Percentiles rank a stretch among this genome's conserved stretches.
Evolutionary conservation across 441 rosid genomes (phyloP).

Genomic region (Viola pubescens): DNA sequence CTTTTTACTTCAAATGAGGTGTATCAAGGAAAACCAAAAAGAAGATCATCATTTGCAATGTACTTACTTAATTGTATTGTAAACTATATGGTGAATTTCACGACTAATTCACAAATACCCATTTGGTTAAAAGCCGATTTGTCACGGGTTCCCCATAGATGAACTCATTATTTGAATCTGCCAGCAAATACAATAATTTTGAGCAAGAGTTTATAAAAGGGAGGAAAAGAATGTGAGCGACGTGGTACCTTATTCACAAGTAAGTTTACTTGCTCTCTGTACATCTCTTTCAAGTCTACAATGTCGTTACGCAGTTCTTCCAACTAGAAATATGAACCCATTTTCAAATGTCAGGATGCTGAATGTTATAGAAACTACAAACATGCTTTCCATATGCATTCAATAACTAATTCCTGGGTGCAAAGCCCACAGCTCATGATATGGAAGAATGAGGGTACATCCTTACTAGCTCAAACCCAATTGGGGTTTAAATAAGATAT

Average conservation of each 20-base stretch:
- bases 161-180: constrained; percentile 51
- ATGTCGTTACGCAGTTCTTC: constrained; percentile 97
- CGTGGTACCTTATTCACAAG: constrained; percentile 79
- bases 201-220: not conserved
- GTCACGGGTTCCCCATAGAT: constrained; percentile 22
- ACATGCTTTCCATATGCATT: no score
- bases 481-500: no score
- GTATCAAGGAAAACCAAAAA: no score
- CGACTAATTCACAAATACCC: not conserved
- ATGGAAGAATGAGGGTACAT: no score
- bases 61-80: no score
- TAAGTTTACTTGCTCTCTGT: constrained; percentile 97
- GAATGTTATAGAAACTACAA: no score
- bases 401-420: no score
- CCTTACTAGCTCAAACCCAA: no score
- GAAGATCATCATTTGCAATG: no score
- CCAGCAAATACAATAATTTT: constrained; percentile 5
- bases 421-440: no score
- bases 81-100: constrained; percentile 17
- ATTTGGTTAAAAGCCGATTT: constrained; percentile 1
- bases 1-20: not conserved
- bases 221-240: not conserved
- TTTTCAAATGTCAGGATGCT: constrained; percentile 14
- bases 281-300: constrained; percentile 97
- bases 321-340: constrained; percentile 45